These are phyloP conservation scores for Erysiphe neolycopersici DNA, from an alignment of 2,329 filamentous ascomycete species.

Conservation along the genomic window DNA sequence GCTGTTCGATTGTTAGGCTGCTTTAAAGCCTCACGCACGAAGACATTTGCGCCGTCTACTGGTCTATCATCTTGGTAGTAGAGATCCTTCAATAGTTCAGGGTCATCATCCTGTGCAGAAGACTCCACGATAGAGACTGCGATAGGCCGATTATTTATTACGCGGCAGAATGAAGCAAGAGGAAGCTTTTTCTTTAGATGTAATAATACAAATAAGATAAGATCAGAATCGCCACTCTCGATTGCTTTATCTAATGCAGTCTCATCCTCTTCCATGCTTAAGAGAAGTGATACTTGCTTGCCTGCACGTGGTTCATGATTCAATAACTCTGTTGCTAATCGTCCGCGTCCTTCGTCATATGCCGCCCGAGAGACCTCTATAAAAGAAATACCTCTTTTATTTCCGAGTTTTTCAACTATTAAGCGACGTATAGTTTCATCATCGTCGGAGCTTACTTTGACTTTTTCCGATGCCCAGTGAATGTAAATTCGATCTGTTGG, in stretches of 20 bases:
- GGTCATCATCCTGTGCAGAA: constrained; percentile 50
- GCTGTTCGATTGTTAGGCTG: constrained; percentile 44
- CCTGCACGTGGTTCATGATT: constrained; percentile 86
- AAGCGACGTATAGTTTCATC: constrained; percentile 69
- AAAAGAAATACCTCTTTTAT: constrained; percentile 82
- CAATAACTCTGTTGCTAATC: constrained; percentile 71
- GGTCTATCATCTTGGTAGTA: constrained; percentile 94
- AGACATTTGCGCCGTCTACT: constrained; percentile 64
- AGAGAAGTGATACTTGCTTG: constrained; percentile 78
- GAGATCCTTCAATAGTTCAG: constrained; percentile 67
- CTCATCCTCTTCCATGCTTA: constrained; percentile 89
- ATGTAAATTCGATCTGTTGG: constrained; percentile 80
- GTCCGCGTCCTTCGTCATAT: constrained; percentile 72
- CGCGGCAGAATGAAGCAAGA: constrained; percentile 73
- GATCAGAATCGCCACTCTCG: constrained; percentile 79
- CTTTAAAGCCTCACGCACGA: constrained; percentile 57
- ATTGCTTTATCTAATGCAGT: constrained; percentile 90
- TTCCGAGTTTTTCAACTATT: constrained; percentile 64
- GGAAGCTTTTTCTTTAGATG: constrained; percentile 77
- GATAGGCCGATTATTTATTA: constrained; percentile 60
- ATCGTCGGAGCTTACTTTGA: constrained; percentile 57
- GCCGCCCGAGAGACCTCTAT: constrained; percentile 80
- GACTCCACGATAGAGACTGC: constrained; percentile 79
- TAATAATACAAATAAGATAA: constrained; percentile 70
- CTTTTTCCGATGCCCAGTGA: constrained; percentile 90